These are phyloP conservation scores for Debaryomycetaceae sp. DNA, from an alignment of 1,139 yeast species.

Conservation along the genomic window DNA sequence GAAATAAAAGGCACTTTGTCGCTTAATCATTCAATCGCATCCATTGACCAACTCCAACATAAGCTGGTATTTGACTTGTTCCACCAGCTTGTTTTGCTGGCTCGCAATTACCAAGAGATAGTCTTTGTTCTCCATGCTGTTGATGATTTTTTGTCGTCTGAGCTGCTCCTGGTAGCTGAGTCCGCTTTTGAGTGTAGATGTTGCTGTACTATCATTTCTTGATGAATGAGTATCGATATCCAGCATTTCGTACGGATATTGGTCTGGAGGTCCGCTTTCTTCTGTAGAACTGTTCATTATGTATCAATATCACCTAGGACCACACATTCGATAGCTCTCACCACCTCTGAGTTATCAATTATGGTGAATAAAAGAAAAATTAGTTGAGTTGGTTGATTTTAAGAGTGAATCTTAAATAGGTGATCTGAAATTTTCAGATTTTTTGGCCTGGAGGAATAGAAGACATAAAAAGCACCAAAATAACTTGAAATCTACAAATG, in stretches of 20 bases:
- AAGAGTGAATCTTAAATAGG: too few species aligned
- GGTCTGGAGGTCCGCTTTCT: background rate
- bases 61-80: constrained; percentile 42
- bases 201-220: background rate
- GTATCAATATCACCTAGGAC: too few species aligned
- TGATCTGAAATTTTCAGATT: background rate
- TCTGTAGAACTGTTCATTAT: background rate
- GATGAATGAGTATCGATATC: background rate
- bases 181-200: constrained; percentile 3
- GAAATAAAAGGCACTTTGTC: background rate
- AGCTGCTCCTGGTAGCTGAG: constrained; percentile 36
- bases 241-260: background rate
- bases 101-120: constrained; percentile 42
- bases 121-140: constrained; percentile 43
- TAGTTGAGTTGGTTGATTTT: too few species aligned
- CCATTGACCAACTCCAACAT: constrained; percentile 19
- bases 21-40: constrained; percentile 1
- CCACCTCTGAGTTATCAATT: background rate
- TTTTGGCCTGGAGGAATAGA: background rate
- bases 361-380: too few species aligned
- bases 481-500: constrained; percentile 12
- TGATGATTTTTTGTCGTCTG: constrained; percentile 37
- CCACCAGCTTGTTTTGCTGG: constrained; percentile 43
- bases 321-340: too few species aligned
- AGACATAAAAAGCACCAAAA: background rate